Evolutionary conservation across 2,329 filamentous ascomycete species (phyloP).

Genomic region (Nemania diffusa): DNA sequence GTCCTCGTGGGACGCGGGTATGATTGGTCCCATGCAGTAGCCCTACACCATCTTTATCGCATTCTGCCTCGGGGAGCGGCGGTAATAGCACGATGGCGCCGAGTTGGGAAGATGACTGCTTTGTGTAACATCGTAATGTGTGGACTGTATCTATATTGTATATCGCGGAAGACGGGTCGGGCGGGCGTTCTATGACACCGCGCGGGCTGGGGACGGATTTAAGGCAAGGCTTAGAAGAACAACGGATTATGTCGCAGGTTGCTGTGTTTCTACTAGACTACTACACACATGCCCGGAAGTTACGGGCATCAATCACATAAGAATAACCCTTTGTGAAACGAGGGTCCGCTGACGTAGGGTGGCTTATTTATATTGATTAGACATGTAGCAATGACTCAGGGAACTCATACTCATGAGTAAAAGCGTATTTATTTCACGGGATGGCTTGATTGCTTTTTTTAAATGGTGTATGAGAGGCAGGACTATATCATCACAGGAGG

Average conservation of each 20-base stretch:
- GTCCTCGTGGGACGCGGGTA: slow-evolving; percentile 24
- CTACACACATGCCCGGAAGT: not conserved
- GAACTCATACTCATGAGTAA: not conserved
- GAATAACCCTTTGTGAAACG: not conserved
- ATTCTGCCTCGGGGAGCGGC: not conserved
- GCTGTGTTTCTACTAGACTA: not conserved
- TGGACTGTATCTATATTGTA: not conserved
- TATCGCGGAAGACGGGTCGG: not conserved
- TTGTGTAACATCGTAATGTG: not conserved
- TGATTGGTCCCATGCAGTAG: not conserved
- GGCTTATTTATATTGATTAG: not conserved
- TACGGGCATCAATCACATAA: not conserved
- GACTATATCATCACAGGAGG: too few relatives aligned
- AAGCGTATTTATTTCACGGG: too few relatives aligned
- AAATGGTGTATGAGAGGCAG: too few relatives aligned
- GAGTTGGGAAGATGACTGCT: not conserved
- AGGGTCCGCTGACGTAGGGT: not conserved
- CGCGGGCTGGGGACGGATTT: not conserved
- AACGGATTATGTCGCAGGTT: not conserved
- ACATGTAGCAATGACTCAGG: not conserved
- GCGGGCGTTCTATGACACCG: not conserved
- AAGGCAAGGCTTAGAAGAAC: not conserved
- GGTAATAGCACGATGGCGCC: not conserved
- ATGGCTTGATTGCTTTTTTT: too few relatives aligned
- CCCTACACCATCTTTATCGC: not conserved